phyloP scores from a whole-genome alignment of 2,329 filamentous ascomycete species.

The Cylindrodendrum hubeiense region DNA sequence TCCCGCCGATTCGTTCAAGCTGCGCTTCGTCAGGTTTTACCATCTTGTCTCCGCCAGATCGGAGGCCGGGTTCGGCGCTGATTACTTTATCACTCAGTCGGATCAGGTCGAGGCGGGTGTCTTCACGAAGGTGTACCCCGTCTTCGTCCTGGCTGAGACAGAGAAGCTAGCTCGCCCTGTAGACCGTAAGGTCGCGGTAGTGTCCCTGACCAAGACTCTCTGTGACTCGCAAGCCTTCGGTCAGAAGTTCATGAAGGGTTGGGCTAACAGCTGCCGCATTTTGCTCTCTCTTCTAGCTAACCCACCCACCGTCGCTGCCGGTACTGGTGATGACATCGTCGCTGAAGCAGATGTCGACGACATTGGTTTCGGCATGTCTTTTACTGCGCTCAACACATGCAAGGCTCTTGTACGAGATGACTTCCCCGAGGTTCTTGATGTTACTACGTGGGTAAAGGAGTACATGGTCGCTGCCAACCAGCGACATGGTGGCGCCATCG shows the following conservation, averaged over 20 bases:
- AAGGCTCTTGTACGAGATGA: conserved; percentile 80
- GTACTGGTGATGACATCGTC: conserved; percentile 80
- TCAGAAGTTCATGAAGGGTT: conserved; percentile 86
- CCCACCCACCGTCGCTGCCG: conserved; percentile 76
- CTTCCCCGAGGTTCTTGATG: conserved; percentile 86
- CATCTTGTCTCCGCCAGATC: conserved; percentile 86
- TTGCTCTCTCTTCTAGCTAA: conserved; percentile 91
- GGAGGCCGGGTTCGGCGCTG: conserved; percentile 86
- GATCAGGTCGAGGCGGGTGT: conserved; percentile 83
- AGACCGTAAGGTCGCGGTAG: conserved; percentile 92
- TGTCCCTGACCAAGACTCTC: conserved; percentile 93
- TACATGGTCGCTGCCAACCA: conserved; percentile 84
- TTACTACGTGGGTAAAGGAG: conserved; percentile 85
- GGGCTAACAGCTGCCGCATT: conserved; percentile 90
- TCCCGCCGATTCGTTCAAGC: conserved; percentile 81
- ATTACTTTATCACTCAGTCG: conserved; percentile 90
- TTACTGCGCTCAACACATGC: conserved; percentile 93
- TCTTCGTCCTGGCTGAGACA: conserved; percentile 88
- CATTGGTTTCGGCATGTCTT: conserved; percentile 93
- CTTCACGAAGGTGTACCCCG: conserved; percentile 88
- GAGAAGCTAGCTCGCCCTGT: conserved; percentile 88
- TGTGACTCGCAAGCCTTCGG: conserved; percentile 89
- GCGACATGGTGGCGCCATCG: conserved; percentile 78
- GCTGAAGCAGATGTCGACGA: conserved; percentile 94
- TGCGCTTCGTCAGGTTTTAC: conserved; percentile 93